A percentile compares a stretch with the other conserved stretches of the same genome.
Evolutionary conservation across 83 land plant genomes (phyloP).

Genomic region (Isoetes engelmannii): DNA sequence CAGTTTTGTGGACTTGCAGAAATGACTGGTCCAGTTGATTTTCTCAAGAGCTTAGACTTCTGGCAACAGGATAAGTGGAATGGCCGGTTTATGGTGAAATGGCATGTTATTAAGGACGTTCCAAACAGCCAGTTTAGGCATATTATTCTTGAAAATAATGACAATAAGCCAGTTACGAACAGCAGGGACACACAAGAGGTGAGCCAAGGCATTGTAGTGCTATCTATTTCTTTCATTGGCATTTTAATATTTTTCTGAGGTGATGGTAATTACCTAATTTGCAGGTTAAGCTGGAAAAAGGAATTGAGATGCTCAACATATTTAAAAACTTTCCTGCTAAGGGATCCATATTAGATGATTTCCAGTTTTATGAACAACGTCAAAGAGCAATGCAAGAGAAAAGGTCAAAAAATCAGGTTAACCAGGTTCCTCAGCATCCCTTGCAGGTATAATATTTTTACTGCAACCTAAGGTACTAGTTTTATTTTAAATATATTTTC

Average conservation of each 20-base stretch:
- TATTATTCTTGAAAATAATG: constrained; percentile 6
- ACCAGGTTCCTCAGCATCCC: too few species aligned
- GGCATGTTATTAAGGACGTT: constrained; percentile 3
- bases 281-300: constrained; percentile 74
- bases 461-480: too few species aligned
- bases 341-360: constrained; percentile 73
- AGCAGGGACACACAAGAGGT: constrained; percentile 2
- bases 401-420: constrained; percentile 43
- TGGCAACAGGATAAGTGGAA: constrained; percentile 15
- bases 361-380: constrained; percentile 75
- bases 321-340: constrained; percentile 63
- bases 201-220: too few species aligned
- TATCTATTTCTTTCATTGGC: too few species aligned
- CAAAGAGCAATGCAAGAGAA: constrained; percentile 60
- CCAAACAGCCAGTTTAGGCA: constrained; percentile 2
- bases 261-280: not conserved
- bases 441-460: too few species aligned
- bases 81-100: not conserved
- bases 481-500: too few species aligned
- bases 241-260: too few species aligned
- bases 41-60: constrained; percentile 2
- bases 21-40: constrained; percentile 13
- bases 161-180: not conserved
- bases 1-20: constrained; percentile 10
- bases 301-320: constrained; percentile 72